These are phyloP conservation scores for Boechera retrofracta DNA, from an alignment of 345 rosid genomes.

Conservation along the genomic window DNA sequence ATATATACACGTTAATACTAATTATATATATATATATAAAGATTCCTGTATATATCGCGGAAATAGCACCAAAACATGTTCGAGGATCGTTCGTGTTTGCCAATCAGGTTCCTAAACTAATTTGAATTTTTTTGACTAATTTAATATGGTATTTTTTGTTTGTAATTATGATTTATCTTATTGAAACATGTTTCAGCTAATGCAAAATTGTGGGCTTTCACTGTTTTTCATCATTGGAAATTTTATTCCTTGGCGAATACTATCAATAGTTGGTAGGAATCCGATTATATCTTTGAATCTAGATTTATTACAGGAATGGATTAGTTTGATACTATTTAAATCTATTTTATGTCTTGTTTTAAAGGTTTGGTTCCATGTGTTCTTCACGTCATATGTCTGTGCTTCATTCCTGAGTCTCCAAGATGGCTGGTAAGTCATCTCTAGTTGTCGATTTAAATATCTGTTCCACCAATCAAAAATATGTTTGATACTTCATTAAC, in stretches of 20 bases:
- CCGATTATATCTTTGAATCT: background rate
- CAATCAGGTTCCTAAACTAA: slow-evolving; percentile 35
- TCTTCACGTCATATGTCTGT: slow-evolving; percentile 32
- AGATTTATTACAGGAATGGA: background rate
- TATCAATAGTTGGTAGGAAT: slow-evolving; percentile 44
- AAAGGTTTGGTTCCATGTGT: slow-evolving; percentile 36
- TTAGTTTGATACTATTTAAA: background rate
- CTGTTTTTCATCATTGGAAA: slow-evolving; percentile 42
- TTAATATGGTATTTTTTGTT: background rate
- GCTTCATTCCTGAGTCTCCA: slow-evolving; percentile 45
- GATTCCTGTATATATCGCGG: background rate
- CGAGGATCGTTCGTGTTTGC: slow-evolving; percentile 44
- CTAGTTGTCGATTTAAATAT: background rate
- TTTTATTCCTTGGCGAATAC: slow-evolving; percentile 37
- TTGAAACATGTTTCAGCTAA: slow-evolving; percentile 24
- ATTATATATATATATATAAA: too few species aligned
- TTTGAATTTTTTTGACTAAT: background rate
- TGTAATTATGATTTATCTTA: background rate
- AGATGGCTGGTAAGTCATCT: slow-evolving; percentile 47
- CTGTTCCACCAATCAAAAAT: too few species aligned
- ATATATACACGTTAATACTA: background rate
- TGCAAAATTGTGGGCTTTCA: slow-evolving; percentile 45
- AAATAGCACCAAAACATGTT: slow-evolving; percentile 42
- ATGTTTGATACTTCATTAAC: too few species aligned
- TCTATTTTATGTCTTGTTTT: background rate